A percentile compares a stretch with the other conserved stretches of the same genome.
phyloP scores from a whole-genome alignment of 257 asterid genomes.

The Solanum raphanifolium region DNA sequence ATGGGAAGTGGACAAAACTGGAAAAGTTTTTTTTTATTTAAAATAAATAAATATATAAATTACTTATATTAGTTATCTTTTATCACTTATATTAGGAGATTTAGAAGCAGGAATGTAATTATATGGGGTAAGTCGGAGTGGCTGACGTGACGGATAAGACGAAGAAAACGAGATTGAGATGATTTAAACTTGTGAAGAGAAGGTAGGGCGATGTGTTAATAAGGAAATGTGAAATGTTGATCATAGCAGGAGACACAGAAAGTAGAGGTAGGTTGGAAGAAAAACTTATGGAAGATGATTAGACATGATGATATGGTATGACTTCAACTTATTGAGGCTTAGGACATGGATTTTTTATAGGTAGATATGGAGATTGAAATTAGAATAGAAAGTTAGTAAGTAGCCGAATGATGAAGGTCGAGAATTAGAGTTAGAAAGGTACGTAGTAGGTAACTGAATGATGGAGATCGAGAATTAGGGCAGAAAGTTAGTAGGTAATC shows the following conservation, averaged over 20 bases:
- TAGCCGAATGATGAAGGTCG: background rate
- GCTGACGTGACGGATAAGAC: accelerated
- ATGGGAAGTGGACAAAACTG: background rate
- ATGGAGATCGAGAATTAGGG: no score
- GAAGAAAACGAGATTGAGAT: background rate
- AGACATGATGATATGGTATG: background rate
- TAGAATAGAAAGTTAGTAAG: background rate
- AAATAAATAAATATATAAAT: no score
- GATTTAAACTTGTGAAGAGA: accelerated
- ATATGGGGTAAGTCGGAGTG: background rate
- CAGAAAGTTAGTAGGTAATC: no score
- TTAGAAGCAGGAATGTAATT: no score
- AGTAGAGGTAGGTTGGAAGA: no score
- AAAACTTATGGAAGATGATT: no score
- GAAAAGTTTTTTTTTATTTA: background rate
- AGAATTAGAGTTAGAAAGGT: background rate
- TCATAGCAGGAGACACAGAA: accelerated
- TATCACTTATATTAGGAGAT: background rate
- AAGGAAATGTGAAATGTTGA: background rate
- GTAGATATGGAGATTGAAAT: background rate
- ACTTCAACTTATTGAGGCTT: background rate
- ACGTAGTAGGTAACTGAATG: background rate
- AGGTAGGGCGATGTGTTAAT: accelerated
- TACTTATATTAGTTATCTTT: no score
- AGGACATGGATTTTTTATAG: background rate